A percentile compares a stretch with the other conserved stretches of the same genome.
Conservation (phyloP, 2,329 filamentous ascomycete species). For the Simplicillium aogashimaense region DNA sequence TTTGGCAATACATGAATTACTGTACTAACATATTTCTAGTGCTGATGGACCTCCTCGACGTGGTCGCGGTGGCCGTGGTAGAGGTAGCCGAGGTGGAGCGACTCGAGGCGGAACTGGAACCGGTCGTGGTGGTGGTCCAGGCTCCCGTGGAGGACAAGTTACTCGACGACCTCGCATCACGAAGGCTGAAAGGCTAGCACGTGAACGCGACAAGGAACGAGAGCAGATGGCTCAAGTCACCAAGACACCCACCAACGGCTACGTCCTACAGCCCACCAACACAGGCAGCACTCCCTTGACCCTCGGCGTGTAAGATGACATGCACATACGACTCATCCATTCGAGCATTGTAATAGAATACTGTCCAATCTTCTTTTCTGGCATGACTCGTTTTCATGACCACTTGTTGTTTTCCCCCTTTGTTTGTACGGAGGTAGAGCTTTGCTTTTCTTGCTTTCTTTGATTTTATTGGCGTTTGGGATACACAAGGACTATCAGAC, state of each 20-base stretch:
- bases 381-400: background rate
- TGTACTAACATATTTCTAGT: conserved; percentile 35
- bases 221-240: conserved; percentile 39
- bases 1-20: too few relatives aligned
- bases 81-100: conserved; percentile 29
- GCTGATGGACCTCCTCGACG: conserved; percentile 66
- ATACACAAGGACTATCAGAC: conserved; percentile 5
- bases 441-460: conserved; percentile 6
- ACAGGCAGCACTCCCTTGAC: background rate
- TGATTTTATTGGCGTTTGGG: conserved; percentile 7
- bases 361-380: background rate
- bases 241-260: conserved; percentile 25
- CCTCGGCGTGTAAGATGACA: background rate
- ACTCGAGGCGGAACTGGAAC: conserved; percentile 30
- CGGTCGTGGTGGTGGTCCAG: conserved; percentile 45
- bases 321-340: too few relatives aligned
- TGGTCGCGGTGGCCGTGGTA: conserved; percentile 44
- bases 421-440: background rate
- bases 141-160: conserved; percentile 65
- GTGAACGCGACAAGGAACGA: conserved; percentile 45
- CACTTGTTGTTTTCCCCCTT: background rate
- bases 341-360: too few relatives aligned
- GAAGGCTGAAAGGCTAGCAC: conserved; percentile 51
- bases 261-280: conserved; percentile 22
- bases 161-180: conserved; percentile 76